phyloP scores from a whole-genome alignment of 192 early-diverging fungal species.

The Gryganskiella cystojenkinii region DNA sequence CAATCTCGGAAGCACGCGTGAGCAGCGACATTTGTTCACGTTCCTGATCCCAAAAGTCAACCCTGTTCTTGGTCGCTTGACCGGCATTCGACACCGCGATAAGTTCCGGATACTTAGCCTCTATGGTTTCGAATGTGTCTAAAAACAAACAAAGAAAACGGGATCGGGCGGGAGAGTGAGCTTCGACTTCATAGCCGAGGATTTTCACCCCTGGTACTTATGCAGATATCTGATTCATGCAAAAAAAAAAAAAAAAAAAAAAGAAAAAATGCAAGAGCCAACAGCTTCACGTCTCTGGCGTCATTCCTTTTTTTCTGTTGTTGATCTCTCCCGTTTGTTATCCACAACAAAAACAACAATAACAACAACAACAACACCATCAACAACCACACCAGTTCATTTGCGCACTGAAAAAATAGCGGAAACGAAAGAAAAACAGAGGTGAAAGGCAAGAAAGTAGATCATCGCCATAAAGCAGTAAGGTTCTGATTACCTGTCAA shows the following conservation, averaged over 20 bases:
- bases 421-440: no score
- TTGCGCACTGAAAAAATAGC: no score
- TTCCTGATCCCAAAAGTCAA: constrained; percentile 63
- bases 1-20: constrained; percentile 57
- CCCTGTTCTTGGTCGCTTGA: constrained; percentile 42
- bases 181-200: background rate
- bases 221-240: no score
- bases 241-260: no score
- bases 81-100: constrained; percentile 48
- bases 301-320: no score
- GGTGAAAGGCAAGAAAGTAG: no score
- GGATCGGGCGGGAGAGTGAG: background rate
- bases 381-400: background rate
- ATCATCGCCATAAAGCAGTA: no score
- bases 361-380: background rate
- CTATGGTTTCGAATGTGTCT: constrained; percentile 58
- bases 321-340: background rate
- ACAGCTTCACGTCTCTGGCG: no score
- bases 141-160: background rate
- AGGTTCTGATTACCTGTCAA: constrained; percentile 51
- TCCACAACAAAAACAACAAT: no score
- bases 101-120: constrained; percentile 53
- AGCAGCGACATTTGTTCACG: constrained; percentile 61
- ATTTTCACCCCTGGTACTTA: background rate
- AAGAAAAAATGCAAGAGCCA: no score